Percentiles rank a stretch among this genome's conserved stretches.
These are phyloP conservation scores for Cutaneotrichosporon sp. DNA, from an alignment of 1,284 basidiomycete genomes.

Conservation along the genomic window DNA sequence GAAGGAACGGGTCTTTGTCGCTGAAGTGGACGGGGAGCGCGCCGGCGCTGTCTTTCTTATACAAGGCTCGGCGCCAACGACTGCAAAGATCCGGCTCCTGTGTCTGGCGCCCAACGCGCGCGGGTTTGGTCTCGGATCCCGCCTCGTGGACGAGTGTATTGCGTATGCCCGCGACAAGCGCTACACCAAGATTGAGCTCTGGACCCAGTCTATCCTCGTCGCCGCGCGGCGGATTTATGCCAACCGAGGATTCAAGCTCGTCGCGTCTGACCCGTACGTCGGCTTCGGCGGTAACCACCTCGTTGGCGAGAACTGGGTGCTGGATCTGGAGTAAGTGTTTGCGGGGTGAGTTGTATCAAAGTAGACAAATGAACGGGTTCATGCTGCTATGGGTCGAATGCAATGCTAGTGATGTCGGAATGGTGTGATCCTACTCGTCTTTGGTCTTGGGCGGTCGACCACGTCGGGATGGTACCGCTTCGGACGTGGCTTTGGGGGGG, in stretches of 20 bases:
- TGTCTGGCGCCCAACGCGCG: conserved; percentile 5
- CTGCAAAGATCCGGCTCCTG: conserved; percentile 13
- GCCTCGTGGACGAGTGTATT: conserved; percentile 12
- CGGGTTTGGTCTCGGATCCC: conserved; percentile 8
- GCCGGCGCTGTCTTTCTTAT: conserved; percentile 12
- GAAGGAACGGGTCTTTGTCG: conserved; percentile 11
- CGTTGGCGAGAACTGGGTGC: conserved; percentile 11
- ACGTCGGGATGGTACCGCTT: no score
- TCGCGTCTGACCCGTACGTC: neutral
- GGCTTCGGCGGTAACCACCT: neutral
- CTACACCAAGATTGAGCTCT: conserved; percentile 11
- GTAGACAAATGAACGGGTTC: no score
- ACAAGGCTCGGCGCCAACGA: neutral
- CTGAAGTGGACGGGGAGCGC: conserved; percentile 9
- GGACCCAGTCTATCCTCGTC: conserved; percentile 13
- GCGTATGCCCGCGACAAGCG: conserved; percentile 7
- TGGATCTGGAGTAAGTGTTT: neutral
- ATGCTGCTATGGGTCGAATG: no score
- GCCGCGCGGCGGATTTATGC: conserved; percentile 13
- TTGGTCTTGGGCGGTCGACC: no score
- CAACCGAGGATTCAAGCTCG: conserved; percentile 8
- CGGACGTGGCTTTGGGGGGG: no score
- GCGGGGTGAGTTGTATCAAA: no score
- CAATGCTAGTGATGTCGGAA: no score
- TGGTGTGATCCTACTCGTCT: no score